Evolutionary conservation across 192 early-diverging fungal species (phyloP).

Genomic region (Pilobolus umbonatus): DNA sequence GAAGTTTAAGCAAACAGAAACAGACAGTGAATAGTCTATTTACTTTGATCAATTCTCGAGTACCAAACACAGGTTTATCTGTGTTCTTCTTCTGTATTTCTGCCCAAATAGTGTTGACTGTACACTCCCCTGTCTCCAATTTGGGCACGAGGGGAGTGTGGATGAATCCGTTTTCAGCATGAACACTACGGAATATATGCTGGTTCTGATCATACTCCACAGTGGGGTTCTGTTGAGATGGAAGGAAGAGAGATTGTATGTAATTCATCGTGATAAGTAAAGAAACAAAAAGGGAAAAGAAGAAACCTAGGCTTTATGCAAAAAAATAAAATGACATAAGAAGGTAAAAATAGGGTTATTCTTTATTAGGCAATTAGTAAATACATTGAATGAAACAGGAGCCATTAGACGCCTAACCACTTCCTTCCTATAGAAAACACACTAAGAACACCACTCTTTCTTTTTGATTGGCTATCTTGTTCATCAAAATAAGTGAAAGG

Average conservation of each 20-base stretch:
- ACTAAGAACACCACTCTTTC: conserved; percentile 2
- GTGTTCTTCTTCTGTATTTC: conserved; percentile 30
- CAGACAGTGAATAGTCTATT: neutral
- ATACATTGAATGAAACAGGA: too few relatives aligned
- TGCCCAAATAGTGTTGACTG: conserved; percentile 38
- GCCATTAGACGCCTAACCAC: conserved; percentile 15
- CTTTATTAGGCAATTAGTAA: neutral
- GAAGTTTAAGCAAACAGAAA: conserved; percentile 8
- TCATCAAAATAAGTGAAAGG: conserved; percentile 24
- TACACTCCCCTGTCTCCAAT: conserved; percentile 23
- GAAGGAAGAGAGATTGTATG: conserved; percentile 13
- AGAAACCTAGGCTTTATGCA: neutral
- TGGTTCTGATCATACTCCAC: conserved; percentile 38
- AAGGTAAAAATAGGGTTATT: too few relatives aligned
- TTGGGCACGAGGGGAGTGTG: conserved; percentile 29
- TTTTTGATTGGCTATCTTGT: neutral
- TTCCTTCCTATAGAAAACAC: conserved; percentile 5
- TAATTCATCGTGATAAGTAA: conserved; percentile 3
- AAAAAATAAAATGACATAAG: neutral
- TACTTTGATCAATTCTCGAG: conserved; percentile 40
- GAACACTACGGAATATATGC: conserved; percentile 36
- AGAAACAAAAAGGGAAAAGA: neutral
- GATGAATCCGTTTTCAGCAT: conserved; percentile 33
- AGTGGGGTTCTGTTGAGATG: conserved; percentile 9
- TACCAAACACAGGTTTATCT: conserved; percentile 39